Evolutionary conservation across 805 yeast species (phyloP).

Genomic region (Debaryomyces prosopidis): DNA sequence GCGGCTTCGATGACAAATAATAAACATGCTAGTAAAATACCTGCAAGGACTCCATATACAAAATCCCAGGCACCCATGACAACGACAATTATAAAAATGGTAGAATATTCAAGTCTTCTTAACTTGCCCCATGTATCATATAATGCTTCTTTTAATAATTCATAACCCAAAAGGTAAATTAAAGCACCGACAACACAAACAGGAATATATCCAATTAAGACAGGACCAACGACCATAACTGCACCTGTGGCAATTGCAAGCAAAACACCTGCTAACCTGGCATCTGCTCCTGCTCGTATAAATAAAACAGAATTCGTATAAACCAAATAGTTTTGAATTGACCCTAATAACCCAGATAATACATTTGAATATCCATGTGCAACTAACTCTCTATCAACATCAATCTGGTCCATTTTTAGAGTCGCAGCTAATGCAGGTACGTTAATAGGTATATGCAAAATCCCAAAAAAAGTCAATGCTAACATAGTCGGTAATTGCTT

Average conservation of each 20-base stretch:
- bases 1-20: constrained; percentile 95
- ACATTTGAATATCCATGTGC: constrained; percentile 94
- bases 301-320: constrained; percentile 92
- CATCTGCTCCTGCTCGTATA: constrained; percentile 92
- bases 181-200: constrained; percentile 94
- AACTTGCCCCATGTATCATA: constrained; percentile 82
- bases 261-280: constrained; percentile 85
- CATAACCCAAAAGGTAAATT: constrained; percentile 88
- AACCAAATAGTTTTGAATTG: constrained; percentile 92
- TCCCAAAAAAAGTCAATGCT: constrained; percentile 94
- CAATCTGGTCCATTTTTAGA: constrained; percentile 78
- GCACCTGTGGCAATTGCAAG: constrained; percentile 78
- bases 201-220: constrained; percentile 90
- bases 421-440: constrained; percentile 97
- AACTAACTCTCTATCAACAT: constrained; percentile 88
- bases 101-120: constrained; percentile 73
- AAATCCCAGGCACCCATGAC: constrained; percentile 97
- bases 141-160: constrained; percentile 80
- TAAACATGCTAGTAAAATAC: constrained; percentile 87
- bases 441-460: constrained; percentile 94
- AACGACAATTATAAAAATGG: constrained; percentile 82
- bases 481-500: constrained; percentile 87
- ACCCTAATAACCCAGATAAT: constrained; percentile 78
- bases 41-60: constrained; percentile 88
- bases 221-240: constrained; percentile 88